Conservation (phyloP, 1,284 basidiomycete genomes). For the Retiboletus flavoniger region DNA sequence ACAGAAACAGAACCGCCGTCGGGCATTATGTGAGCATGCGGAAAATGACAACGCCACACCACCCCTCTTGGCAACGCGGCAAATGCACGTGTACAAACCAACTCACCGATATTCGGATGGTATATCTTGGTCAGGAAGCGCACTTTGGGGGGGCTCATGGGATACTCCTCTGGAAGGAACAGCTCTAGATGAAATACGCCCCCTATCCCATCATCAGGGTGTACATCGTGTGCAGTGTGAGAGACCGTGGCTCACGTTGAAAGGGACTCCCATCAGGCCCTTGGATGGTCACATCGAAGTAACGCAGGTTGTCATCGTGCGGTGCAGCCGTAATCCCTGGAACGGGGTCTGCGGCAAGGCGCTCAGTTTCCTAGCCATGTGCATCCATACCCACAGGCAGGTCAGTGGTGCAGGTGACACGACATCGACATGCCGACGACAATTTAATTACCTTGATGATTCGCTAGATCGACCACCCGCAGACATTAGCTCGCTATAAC, state of each 20-base stretch:
- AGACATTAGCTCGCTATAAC: constrained; percentile 13
- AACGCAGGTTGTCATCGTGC: constrained; percentile 96
- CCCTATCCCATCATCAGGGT: constrained; percentile 48
- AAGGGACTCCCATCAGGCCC: constrained; percentile 95
- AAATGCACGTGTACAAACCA: not conserved
- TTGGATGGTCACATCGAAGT: constrained; percentile 97
- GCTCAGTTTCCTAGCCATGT: constrained; percentile 84
- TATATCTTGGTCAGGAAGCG: constrained; percentile 99
- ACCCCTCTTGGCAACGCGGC: constrained; percentile 4
- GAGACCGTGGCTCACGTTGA: constrained; percentile 62
- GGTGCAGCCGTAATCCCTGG: constrained; percentile 93
- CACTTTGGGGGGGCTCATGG: constrained; percentile 98
- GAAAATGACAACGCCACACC: constrained; percentile 15
- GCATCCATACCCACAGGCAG: constrained; percentile 3
- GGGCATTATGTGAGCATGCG: constrained; percentile 24
- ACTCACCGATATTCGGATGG: constrained; percentile 97
- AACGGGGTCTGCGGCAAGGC: constrained; percentile 92
- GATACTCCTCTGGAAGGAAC: constrained; percentile 98
- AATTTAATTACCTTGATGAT: constrained; percentile 52
- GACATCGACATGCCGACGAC: constrained; percentile 11
- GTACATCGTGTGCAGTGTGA: not conserved
- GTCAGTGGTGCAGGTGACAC: constrained; percentile 24
- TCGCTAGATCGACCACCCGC: constrained; percentile 38
- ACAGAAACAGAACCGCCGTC: constrained; percentile 1
- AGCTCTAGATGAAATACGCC: constrained; percentile 95